phyloP scores from a whole-genome alignment of 768 basidiomycete species.

The Chalciporus piperatus region DNA sequence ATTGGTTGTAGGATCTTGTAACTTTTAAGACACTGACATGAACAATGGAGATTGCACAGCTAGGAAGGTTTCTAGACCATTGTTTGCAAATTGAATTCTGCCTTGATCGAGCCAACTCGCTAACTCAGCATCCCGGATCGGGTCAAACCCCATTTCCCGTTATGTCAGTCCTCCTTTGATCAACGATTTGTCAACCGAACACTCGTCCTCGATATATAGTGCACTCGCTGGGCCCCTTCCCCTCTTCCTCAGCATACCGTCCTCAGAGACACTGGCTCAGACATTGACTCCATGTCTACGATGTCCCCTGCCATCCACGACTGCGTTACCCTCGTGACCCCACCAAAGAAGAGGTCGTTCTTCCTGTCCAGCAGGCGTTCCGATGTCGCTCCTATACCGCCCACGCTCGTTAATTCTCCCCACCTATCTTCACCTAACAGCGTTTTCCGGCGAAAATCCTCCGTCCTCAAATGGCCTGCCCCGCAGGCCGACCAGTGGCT shows the following conservation, averaged over 20 bases:
- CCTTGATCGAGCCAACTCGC: slow-evolving; percentile 18
- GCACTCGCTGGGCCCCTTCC: not conserved
- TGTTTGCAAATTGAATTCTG: slow-evolving; percentile 14
- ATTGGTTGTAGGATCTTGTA: slow-evolving; percentile 19
- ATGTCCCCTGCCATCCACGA: slow-evolving; percentile 21
- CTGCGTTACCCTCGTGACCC: slow-evolving; percentile 4
- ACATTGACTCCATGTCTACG: not conserved
- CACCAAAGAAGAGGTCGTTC: slow-evolving; percentile 17
- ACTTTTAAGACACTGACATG: slow-evolving; percentile 4
- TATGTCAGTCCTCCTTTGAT: slow-evolving; percentile 25
- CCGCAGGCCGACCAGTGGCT: slow-evolving; percentile 60
- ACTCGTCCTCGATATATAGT: slow-evolving; percentile 17
- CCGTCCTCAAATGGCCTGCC: slow-evolving; percentile 38
- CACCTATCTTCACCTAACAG: slow-evolving; percentile 50
- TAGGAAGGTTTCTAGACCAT: slow-evolving; percentile 21
- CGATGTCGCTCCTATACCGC: slow-evolving; percentile 51
- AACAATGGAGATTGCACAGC: slow-evolving; percentile 14
- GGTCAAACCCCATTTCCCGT: slow-evolving; percentile 13
- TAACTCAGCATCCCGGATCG: slow-evolving; percentile 7
- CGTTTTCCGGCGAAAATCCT: slow-evolving; percentile 42
- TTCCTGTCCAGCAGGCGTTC: slow-evolving; percentile 23
- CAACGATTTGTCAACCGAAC: slow-evolving; percentile 24
- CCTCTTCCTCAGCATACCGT: slow-evolving; percentile 8
- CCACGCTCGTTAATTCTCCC: slow-evolving; percentile 54
- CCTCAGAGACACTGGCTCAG: not conserved